Percentiles rank a stretch among this genome's conserved stretches.
Evolutionary conservation across 75 land plant genomes (phyloP).

Genomic region (Azolla pinnata): DNA sequence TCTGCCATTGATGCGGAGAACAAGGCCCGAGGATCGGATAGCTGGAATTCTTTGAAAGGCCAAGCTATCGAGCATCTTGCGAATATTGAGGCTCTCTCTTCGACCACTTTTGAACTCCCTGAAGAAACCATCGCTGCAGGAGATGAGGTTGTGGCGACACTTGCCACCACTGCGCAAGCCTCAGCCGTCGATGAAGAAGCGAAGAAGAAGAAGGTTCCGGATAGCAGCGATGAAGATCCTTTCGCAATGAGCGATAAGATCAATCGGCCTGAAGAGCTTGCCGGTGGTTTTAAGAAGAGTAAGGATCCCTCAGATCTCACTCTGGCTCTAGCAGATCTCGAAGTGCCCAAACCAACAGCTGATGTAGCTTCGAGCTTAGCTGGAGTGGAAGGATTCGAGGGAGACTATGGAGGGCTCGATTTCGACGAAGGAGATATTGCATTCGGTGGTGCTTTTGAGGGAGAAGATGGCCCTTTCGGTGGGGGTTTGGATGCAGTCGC

Average conservation of each 20-base stretch:
- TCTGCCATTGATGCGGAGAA: conserved; percentile 72
- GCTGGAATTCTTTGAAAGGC: conserved; percentile 48
- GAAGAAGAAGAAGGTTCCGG: conserved; percentile 22
- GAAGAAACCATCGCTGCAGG: conserved; percentile 79
- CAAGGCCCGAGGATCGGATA: conserved; percentile 73
- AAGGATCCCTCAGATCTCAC: conserved; percentile 60
- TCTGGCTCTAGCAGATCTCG: conserved; percentile 66
- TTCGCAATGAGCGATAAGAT: conserved; percentile 83
- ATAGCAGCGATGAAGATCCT: too few relatives aligned
- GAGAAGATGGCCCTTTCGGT: conserved; percentile 70
- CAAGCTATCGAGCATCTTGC: conserved; percentile 48
- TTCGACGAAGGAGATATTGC: conserved; percentile 62
- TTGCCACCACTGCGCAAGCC: conserved; percentile 29
- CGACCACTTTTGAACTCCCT: conserved; percentile 64
- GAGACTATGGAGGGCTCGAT: conserved; percentile 88
- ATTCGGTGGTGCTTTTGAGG: conserved; percentile 71
- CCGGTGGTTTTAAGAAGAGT: conserved; percentile 72
- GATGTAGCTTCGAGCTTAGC: conserved; percentile 46
- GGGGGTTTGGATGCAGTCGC: conserved; percentile 95
- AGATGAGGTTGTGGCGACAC: conserved; percentile 60
- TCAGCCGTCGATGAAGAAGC: conserved; percentile 19
- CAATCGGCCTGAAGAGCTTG: conserved; percentile 51
- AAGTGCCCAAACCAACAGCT: conserved; percentile 64
- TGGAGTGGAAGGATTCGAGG: conserved; percentile 84
- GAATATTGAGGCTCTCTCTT: conserved; percentile 48